A percentile compares a stretch with the other conserved stretches of the same genome.
Evolutionary conservation across 169 alveolate genomes (phyloP).

Genomic region (Plasmodium relictum): DNA sequence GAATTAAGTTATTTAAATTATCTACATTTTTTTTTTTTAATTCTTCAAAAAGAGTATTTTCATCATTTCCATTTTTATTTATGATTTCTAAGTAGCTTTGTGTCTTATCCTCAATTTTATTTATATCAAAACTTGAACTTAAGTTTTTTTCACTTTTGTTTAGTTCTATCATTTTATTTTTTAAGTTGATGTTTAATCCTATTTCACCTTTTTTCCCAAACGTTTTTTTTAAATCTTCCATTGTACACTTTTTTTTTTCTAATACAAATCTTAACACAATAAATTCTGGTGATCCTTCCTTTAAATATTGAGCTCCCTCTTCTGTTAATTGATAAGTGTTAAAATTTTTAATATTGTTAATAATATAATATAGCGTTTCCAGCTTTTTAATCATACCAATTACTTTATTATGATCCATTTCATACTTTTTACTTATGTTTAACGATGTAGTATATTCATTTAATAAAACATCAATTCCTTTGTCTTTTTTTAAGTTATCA

Average conservation of each 20-base stretch:
- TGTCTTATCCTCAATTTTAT: conserved; percentile 71
- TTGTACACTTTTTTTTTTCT: conserved; percentile 31
- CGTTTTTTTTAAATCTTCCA: neutral
- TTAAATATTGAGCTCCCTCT: conserved; percentile 83
- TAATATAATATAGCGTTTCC: conserved; percentile 83
- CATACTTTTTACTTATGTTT: conserved; percentile 68
- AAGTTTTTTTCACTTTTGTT: conserved; percentile 52
- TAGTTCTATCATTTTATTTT: conserved; percentile 18
- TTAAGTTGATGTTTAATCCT: conserved; percentile 42
- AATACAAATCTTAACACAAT: conserved; percentile 78
- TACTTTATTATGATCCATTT: conserved; percentile 84
- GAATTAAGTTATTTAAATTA: neutral
- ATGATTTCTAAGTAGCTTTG: conserved; percentile 3
- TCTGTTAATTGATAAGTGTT: conserved; percentile 79
- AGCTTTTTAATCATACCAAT: conserved; percentile 86
- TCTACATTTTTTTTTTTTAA: neutral
- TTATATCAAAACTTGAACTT: conserved; percentile 18
- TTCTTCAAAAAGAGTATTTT: conserved; percentile 6
- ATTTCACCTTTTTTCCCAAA: conserved; percentile 43
- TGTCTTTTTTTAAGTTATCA: conserved; percentile 18
- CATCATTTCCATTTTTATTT: conserved; percentile 28
- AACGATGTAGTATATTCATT: conserved; percentile 60
- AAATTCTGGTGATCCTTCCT: conserved; percentile 86
- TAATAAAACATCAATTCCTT: conserved; percentile 52
- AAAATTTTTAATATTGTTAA: conserved; percentile 79